Evolutionary conservation across 108 stramenopile genomes (phyloP).

Genomic region (Cyclotella cryptica): DNA sequence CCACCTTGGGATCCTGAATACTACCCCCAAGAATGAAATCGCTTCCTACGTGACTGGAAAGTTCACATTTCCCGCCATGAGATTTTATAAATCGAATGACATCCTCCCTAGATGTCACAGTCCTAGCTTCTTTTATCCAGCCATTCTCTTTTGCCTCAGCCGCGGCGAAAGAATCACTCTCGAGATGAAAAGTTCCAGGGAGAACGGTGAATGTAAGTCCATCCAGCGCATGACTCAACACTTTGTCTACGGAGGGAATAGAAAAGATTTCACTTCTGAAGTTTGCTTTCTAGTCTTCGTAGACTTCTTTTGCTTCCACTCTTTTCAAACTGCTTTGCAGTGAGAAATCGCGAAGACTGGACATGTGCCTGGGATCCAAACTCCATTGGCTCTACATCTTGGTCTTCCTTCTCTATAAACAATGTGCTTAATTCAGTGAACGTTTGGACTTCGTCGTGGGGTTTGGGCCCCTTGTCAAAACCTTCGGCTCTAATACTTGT

Average conservation of each 20-base stretch:
- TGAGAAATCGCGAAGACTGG: slow-evolving; percentile 60
- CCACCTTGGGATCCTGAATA: too few species aligned
- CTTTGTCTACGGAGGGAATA: slow-evolving; percentile 26
- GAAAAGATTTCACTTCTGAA: slow-evolving; percentile 37
- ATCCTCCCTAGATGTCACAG: too few species aligned
- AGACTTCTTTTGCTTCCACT: slow-evolving; percentile 47
- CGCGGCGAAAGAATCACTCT: slow-evolving; percentile 56
- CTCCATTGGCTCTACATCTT: slow-evolving; percentile 25
- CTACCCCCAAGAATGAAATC: slow-evolving; percentile 31
- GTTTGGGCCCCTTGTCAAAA: slow-evolving; percentile 55
- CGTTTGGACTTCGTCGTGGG: slow-evolving; percentile 51
- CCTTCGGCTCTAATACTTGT: slow-evolving; percentile 60
- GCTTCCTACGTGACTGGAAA: slow-evolving; percentile 14
- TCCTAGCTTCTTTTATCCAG: slow-evolving; percentile 71
- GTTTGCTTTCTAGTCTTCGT: slow-evolving; percentile 31
- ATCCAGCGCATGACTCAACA: slow-evolving; percentile 39
- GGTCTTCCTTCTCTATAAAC: slow-evolving; percentile 53
- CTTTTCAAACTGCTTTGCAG: slow-evolving; percentile 61
- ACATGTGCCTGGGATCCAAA: slow-evolving; percentile 30
- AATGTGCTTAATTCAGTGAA: slow-evolving; percentile 52
- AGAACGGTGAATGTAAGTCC: slow-evolving; percentile 71
- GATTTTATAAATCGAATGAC: too few species aligned
- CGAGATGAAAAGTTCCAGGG: slow-evolving; percentile 68
- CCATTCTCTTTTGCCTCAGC: slow-evolving; percentile 68
- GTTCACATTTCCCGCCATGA: too few species aligned